phyloP scores from a whole-genome alignment of 2,329 filamentous ascomycete species.

The Ophiostoma sp. region DNA sequence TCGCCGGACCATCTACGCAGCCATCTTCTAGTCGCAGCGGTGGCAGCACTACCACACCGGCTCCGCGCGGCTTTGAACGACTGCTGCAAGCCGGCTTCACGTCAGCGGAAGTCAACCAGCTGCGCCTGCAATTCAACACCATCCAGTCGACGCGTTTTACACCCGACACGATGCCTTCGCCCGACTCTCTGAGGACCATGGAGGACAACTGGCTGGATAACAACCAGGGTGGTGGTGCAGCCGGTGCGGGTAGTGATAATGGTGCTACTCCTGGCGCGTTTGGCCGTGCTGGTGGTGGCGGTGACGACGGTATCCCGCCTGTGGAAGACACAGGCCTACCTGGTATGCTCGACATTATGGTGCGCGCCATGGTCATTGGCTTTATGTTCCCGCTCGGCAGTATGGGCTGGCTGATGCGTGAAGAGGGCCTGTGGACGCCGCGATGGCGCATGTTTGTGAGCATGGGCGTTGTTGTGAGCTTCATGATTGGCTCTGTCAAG shows the following conservation, averaged over 20 bases:
- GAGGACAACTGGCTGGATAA: slow-evolving; percentile 92
- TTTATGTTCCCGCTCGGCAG: slow-evolving; percentile 95
- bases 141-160: slow-evolving; percentile 81
- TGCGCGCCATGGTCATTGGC: slow-evolving; percentile 85
- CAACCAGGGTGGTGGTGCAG: slow-evolving; percentile 44
- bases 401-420: slow-evolving; percentile 78
- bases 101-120: slow-evolving; percentile 74
- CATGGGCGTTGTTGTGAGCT: slow-evolving; percentile 78
- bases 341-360: slow-evolving; percentile 76
- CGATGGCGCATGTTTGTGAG: slow-evolving; percentile 84
- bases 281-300: slow-evolving; percentile 41
- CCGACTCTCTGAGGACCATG: slow-evolving; percentile 70
- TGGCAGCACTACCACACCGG: slow-evolving; percentile 44
- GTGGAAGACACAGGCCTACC: slow-evolving; percentile 49
- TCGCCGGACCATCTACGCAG: not conserved
- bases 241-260: slow-evolving; percentile 37
- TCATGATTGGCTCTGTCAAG: slow-evolving; percentile 70
- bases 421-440: slow-evolving; percentile 84
- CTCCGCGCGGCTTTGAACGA: slow-evolving; percentile 83
- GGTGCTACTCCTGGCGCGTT: slow-evolving; percentile 35
- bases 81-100: slow-evolving; percentile 81
- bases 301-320: slow-evolving; percentile 37
- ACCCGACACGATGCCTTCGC: slow-evolving; percentile 83
- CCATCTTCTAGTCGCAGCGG: not conserved
- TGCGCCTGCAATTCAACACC: slow-evolving; percentile 85